phyloP scores from a whole-genome alignment of 441 rosid species.

The Euphorbia corollata region DNA sequence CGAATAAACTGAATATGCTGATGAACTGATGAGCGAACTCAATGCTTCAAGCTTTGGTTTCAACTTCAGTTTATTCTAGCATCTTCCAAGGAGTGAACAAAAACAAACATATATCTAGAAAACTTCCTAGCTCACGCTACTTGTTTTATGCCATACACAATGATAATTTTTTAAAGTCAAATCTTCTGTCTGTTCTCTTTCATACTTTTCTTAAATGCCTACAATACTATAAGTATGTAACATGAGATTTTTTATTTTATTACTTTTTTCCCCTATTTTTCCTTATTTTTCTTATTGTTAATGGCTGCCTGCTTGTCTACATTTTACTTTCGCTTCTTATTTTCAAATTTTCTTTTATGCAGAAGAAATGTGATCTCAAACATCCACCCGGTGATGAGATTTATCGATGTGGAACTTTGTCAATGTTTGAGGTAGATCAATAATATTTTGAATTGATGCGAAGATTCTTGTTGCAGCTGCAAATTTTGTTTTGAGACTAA shows the following conservation, averaged over 20 bases:
- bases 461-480: not conserved
- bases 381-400: slow-evolving; percentile 99
- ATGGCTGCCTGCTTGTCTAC: not conserved
- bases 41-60: not conserved
- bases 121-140: not conserved
- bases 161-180: not conserved
- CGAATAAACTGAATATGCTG: not conserved
- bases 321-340: not conserved
- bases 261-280: not conserved
- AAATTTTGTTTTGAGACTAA: no score
- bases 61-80: not conserved
- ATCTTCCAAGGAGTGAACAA: not conserved
- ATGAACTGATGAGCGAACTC: not conserved
- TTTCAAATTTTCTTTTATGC: slow-evolving; percentile 18
- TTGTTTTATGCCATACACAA: not conserved
- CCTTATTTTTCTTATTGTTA: not conserved
- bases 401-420: slow-evolving; percentile 88
- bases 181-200: not conserved
- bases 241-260: not conserved
- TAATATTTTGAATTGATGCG: not conserved
- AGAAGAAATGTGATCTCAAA: slow-evolving; percentile 95
- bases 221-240: not conserved
- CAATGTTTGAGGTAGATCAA: slow-evolving; percentile 87
- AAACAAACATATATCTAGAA: not conserved
- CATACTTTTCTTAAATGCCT: not conserved